These are phyloP conservation scores for Tremellales sp. DNA, from an alignment of 1,284 basidiomycete genomes.

Conservation along the genomic window DNA sequence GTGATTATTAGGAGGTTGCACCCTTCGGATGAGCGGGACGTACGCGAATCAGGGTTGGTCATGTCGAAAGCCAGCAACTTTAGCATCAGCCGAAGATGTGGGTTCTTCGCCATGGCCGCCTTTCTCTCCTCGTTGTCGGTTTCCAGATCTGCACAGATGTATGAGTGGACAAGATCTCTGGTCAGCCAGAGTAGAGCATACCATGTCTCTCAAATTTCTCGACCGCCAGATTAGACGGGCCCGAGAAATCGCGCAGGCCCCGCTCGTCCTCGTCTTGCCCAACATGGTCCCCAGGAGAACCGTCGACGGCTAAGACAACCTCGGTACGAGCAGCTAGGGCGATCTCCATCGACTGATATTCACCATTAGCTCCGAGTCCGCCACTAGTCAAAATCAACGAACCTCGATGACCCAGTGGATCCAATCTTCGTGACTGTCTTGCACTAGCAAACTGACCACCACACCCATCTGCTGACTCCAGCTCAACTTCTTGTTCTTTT, in stretches of 20 bases:
- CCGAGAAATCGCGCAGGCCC: constrained; percentile 34
- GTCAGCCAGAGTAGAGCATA: constrained; percentile 49
- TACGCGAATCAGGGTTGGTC: constrained; percentile 18
- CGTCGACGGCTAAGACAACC: constrained; percentile 68
- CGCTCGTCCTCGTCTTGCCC: constrained; percentile 54
- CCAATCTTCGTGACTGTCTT: constrained; percentile 60
- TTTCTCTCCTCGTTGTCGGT: constrained; percentile 67
- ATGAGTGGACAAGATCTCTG: constrained; percentile 1
- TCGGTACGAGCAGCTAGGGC: constrained; percentile 64
- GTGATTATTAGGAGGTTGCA: constrained; percentile 2
- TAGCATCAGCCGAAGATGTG: constrained; percentile 76
- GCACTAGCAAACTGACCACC: constrained; percentile 67
- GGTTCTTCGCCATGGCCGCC: constrained; percentile 69
- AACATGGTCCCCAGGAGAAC: constrained; percentile 49
- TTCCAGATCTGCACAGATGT: constrained; percentile 59
- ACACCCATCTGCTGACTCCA: constrained; percentile 87
- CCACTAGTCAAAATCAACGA: constrained; percentile 31
- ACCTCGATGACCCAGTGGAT: constrained; percentile 79
- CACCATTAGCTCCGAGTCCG: constrained; percentile 1
- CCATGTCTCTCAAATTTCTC: constrained; percentile 71
- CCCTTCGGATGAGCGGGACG: too few relatives aligned
- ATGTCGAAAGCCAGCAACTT: constrained; percentile 37
- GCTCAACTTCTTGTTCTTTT: constrained; percentile 69
- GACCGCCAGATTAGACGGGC: constrained; percentile 65
- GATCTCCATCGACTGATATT: constrained; percentile 60